Percentiles rank a stretch among this genome's conserved stretches.
Conservation (phyloP, 108 stramenopile species). For the Pseudonitzschia multiseries region DNA sequence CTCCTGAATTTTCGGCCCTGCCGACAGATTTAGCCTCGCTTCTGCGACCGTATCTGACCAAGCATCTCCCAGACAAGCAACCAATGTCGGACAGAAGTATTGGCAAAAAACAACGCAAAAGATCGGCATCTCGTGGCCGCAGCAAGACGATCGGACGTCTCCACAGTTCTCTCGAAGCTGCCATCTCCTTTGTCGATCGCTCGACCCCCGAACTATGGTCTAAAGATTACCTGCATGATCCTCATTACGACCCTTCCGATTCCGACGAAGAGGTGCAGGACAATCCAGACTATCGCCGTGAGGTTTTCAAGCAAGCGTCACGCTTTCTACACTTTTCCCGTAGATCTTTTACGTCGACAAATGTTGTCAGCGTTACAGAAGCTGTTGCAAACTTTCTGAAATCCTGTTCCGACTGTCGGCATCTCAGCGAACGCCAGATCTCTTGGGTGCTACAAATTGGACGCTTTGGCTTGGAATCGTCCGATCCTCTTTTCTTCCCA, state of each 20-base stretch:
- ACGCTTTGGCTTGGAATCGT: conserved; percentile 3
- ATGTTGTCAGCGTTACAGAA: background rate
- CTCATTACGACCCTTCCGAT: background rate
- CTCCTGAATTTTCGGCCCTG: background rate
- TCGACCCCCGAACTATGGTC: background rate
- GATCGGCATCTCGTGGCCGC: background rate
- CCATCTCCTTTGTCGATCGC: background rate
- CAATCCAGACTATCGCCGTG: background rate
- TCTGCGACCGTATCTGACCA: background rate
- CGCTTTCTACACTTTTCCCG: background rate
- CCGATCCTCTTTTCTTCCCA: background rate
- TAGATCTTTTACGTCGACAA: background rate
- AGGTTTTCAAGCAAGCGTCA: background rate
- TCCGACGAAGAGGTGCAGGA: background rate
- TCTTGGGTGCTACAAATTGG: background rate
- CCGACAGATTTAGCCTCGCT: background rate
- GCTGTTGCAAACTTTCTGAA: background rate
- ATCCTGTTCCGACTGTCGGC: background rate
- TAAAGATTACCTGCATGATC: too few species aligned
- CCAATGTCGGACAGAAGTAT: background rate
- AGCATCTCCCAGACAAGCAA: background rate
- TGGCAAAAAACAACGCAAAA: background rate
- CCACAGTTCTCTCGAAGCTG: background rate
- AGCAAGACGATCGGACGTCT: background rate
- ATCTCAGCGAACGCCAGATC: conserved; percentile 2